Percentiles rank a stretch among this genome's conserved stretches.
These are phyloP conservation scores for Tylopilus sp. DNA, from an alignment of 1,284 basidiomycete genomes.

Conservation along the genomic window DNA sequence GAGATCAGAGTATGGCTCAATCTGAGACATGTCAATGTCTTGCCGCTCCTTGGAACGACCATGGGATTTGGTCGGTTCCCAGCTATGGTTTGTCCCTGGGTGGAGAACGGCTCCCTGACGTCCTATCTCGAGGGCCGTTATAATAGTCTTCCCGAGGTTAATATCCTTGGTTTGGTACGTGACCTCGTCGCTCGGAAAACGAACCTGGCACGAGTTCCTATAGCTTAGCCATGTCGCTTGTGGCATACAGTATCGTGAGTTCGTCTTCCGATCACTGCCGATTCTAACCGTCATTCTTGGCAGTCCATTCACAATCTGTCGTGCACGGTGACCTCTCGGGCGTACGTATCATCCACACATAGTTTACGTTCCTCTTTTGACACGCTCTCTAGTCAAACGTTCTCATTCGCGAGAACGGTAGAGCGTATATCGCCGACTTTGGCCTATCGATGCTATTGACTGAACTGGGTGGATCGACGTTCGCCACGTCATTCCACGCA, in stretches of 20 bases:
- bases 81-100: constrained; percentile 13
- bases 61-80: constrained; percentile 10
- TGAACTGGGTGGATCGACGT: constrained; percentile 3
- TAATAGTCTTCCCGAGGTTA: neutral
- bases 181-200: neutral
- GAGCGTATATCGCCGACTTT: constrained; percentile 8
- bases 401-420: neutral
- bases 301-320: constrained; percentile 2
- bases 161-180: constrained; percentile 5
- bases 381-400: neutral
- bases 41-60: constrained; percentile 8
- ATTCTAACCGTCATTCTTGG: neutral
- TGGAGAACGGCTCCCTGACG: constrained; percentile 3
- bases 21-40: constrained; percentile 5
- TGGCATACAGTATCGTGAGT: constrained; percentile 13
- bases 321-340: constrained; percentile 6
- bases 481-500: constrained; percentile 21
- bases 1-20: constrained; percentile 14
- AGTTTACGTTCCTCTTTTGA: neutral
- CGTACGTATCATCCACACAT: neutral
- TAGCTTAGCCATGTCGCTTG: constrained; percentile 7
- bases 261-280: too few relatives aligned
- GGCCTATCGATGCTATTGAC: constrained; percentile 13
- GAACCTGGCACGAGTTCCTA: neutral
- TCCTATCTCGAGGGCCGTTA: constrained; percentile 2